These are phyloP conservation scores for Pochonia chlamydosporia DNA, from an alignment of 2,329 filamentous ascomycete species.

Conservation along the genomic window DNA sequence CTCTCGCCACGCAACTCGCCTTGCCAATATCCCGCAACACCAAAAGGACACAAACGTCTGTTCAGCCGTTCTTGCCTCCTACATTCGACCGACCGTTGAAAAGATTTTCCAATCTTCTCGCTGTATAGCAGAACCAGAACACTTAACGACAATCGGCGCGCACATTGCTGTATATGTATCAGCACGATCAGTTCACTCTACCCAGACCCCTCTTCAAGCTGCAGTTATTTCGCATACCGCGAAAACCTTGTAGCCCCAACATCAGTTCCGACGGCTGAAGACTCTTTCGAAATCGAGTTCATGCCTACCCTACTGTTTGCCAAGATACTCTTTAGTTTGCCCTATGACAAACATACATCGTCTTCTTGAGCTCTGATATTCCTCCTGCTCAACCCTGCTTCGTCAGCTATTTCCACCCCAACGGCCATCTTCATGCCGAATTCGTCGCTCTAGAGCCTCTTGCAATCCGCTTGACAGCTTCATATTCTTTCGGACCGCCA, in stretches of 20 bases:
- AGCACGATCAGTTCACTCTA: conserved; percentile 84
- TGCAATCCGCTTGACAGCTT: conserved; percentile 13
- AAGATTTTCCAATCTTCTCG: background rate
- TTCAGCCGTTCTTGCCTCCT: too few species aligned
- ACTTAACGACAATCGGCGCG: conserved; percentile 24
- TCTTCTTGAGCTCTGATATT: conserved; percentile 48
- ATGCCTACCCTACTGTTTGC: conserved; percentile 50
- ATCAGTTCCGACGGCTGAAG: conserved; percentile 90
- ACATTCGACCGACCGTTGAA: too few species aligned
- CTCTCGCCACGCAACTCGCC: background rate
- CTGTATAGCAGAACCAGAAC: conserved; percentile 14
- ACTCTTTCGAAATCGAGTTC: conserved; percentile 40
- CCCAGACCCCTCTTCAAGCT: conserved; percentile 95
- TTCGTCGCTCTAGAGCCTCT: conserved; percentile 17
- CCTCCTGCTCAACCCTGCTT: conserved; percentile 31
- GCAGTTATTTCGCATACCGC: conserved; percentile 93
- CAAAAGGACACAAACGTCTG: too few species aligned
- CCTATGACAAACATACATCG: conserved; percentile 50
- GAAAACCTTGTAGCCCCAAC: conserved; percentile 87
- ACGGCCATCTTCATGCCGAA: conserved; percentile 32
- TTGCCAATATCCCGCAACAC: background rate
- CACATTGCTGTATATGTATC: conserved; percentile 87
- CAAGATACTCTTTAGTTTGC: conserved; percentile 41
- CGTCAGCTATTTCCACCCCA: conserved; percentile 20
- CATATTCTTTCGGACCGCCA: conserved; percentile 10